A percentile compares a stretch with the other conserved stretches of the same genome.
These are phyloP conservation scores for Arthrinium puccinioides DNA, from an alignment of 2,329 filamentous ascomycete species.

Conservation along the genomic window DNA sequence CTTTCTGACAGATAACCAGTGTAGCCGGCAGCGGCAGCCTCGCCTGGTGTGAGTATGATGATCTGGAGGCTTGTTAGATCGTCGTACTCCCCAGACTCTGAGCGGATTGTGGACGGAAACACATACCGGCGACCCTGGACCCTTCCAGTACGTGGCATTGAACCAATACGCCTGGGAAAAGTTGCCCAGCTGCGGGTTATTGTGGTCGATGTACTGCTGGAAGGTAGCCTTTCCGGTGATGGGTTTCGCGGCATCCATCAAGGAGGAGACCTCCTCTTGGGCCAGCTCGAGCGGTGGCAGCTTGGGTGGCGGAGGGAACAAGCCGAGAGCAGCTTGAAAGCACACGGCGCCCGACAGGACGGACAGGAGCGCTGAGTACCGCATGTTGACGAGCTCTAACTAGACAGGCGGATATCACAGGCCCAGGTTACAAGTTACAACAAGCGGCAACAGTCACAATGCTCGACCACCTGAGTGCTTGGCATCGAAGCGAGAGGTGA, in stretches of 20 bases:
- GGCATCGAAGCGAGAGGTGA: no score
- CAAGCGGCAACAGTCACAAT: no score
- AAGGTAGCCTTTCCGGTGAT: conserved; percentile 26
- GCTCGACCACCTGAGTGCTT: no score
- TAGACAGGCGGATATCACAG: neutral
- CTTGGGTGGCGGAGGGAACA: conserved; percentile 11
- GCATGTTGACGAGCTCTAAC: conserved; percentile 5
- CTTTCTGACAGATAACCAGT: conserved; percentile 41
- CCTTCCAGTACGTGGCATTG: conserved; percentile 42
- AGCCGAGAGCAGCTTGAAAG: conserved; percentile 7
- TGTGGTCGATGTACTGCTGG: conserved; percentile 52
- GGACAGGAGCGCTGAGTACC: conserved; percentile 4
- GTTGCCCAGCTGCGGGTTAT: conserved; percentile 44
- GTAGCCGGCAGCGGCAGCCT: conserved; percentile 38
- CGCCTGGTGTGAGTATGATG: conserved; percentile 45
- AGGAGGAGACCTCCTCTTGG: conserved; percentile 7
- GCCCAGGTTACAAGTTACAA: neutral
- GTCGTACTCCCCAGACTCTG: no score
- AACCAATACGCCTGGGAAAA: conserved; percentile 45
- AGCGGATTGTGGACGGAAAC: no score
- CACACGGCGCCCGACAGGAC: conserved; percentile 6
- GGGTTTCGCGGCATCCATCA: conserved; percentile 9
- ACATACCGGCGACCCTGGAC: conserved; percentile 44
- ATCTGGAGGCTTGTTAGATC: conserved; percentile 30
- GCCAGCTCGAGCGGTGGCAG: conserved; percentile 9